phyloP scores from a whole-genome alignment of 225 moss, liverwort and hornwort species.

The Bryum argenteum region DNA sequence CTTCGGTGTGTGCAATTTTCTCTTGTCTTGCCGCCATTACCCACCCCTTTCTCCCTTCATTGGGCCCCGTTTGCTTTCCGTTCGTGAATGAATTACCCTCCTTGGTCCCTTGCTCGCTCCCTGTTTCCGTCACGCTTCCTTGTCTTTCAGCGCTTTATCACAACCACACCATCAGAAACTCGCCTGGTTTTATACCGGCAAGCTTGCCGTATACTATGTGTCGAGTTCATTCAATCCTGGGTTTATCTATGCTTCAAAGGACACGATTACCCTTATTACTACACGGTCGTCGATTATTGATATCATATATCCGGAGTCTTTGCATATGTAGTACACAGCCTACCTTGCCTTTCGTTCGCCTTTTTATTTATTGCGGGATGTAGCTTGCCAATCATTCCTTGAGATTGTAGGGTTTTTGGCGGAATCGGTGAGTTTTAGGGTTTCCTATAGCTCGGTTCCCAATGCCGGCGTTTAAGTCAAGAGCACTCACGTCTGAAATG shows the following conservation, averaged over 20 bases:
- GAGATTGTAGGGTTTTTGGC: neutral
- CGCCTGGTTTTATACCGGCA: neutral
- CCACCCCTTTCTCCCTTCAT: neutral
- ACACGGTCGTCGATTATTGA: neutral
- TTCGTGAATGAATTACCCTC: too few species aligned
- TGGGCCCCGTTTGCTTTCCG: too few species aligned
- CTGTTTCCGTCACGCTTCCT: neutral
- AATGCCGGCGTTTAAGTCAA: neutral
- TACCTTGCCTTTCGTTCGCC: neutral
- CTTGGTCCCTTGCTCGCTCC: neutral
- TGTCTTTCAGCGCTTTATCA: neutral
- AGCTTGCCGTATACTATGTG: neutral
- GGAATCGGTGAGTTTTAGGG: neutral
- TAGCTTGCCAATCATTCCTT: neutral
- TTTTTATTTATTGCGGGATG: neutral
- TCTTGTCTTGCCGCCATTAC: neutral
- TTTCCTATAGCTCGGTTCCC: neutral
- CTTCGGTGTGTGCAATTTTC: neutral
- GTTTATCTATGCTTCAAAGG: neutral
- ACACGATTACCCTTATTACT: neutral
- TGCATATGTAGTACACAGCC: neutral
- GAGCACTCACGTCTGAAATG: slow-evolving; percentile 41
- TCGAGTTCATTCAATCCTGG: neutral
- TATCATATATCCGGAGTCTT: neutral
- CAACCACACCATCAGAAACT: neutral